Evolutionary conservation across 2,329 filamentous ascomycete genomes (phyloP).

Genomic region (Pyricularia grisea): DNA sequence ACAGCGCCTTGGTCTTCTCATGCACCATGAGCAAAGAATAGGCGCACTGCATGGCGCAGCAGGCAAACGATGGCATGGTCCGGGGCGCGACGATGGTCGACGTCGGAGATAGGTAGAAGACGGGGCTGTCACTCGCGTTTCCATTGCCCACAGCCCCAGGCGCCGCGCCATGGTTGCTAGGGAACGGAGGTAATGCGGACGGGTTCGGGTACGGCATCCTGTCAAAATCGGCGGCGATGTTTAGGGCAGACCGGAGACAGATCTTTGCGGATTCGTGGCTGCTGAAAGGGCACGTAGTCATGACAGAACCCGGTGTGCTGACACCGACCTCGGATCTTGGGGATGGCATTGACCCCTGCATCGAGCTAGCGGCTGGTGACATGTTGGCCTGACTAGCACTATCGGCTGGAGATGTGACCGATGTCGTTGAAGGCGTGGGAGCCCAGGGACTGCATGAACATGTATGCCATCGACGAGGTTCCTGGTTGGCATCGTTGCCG

Average conservation of each 20-base stretch:
- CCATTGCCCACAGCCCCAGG: slow-evolving; percentile 9
- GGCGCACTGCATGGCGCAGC: slow-evolving; percentile 35
- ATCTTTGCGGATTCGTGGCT: slow-evolving; percentile 37
- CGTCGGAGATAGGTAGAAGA: slow-evolving; percentile 23
- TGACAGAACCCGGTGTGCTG: neutral
- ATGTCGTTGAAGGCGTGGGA: slow-evolving; percentile 13
- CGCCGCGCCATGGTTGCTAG: neutral
- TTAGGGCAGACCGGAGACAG: slow-evolving; percentile 37
- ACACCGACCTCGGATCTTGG: neutral
- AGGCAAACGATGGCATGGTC: slow-evolving; percentile 34
- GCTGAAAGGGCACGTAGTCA: slow-evolving; percentile 25
- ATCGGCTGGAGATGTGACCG: slow-evolving; percentile 4
- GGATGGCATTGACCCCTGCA: neutral
- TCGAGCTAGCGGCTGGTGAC: neutral
- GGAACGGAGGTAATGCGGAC: slow-evolving; percentile 11
- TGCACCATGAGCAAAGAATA: slow-evolving; percentile 33
- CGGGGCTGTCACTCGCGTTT: neutral
- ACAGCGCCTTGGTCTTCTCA: slow-evolving; percentile 28
- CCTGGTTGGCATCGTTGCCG: neutral
- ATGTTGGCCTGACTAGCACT: neutral
- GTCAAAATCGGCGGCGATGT: slow-evolving; percentile 35
- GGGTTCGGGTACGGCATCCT: slow-evolving; percentile 35
- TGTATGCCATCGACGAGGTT: slow-evolving; percentile 14
- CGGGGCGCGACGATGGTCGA: slow-evolving; percentile 29
- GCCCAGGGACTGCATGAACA: slow-evolving; percentile 19